Base-by-base conservation (phyloP, 495 filamentous ascomycete genomes). In the Penicillium soppii region DNA sequence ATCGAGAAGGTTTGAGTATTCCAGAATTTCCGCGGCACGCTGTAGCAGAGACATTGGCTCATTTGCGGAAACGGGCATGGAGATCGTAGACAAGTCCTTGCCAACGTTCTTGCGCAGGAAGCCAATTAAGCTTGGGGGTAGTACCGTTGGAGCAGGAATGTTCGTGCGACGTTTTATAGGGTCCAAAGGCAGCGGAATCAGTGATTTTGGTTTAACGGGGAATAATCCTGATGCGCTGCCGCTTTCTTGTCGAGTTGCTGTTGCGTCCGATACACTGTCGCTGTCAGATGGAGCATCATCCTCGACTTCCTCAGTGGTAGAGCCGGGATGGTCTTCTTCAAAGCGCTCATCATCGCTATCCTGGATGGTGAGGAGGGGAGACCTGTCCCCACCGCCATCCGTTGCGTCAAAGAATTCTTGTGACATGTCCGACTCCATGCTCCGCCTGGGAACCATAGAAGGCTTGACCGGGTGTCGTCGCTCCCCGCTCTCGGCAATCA, bases 41-140 rank as follows among this genome's bases (percentile, higher is more conserved):
- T 98, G 94, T 3, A 96, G 77, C 3, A 92, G 66, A 0, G 92
- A 97, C 2, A 86, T 83, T 1, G 94, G 95, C 63, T 98, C 94
- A 68, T 98, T 98, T 16, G 92, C 85, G 17, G 91, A 92, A 5
- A 97, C 94, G 0, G 94, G 94, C 95, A 97, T 98, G 27, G 89
- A 87, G 63, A 97, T 91, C 4, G 90, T 92, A 43, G 90, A 95
- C 5, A 98, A 74, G 66, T 98, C 94, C 71, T 97, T 97, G 57
- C 94, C 94, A 10, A 97, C 94, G 56, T 98, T 98, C 66, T 97
- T 98, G 61, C 95, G 89, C 8, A 97, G 75, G 65, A 97, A 95
- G 1, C 89, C 87, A 50, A 98, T 94, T 25, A 98, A 73, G 68
- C 90, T 95, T 0, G 94, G 94, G 0, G 95, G 92, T 30, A 82